Evolutionary conservation across 352 stramenopile species (phyloP).

Genomic region (Pythium grandisporangium): DNA sequence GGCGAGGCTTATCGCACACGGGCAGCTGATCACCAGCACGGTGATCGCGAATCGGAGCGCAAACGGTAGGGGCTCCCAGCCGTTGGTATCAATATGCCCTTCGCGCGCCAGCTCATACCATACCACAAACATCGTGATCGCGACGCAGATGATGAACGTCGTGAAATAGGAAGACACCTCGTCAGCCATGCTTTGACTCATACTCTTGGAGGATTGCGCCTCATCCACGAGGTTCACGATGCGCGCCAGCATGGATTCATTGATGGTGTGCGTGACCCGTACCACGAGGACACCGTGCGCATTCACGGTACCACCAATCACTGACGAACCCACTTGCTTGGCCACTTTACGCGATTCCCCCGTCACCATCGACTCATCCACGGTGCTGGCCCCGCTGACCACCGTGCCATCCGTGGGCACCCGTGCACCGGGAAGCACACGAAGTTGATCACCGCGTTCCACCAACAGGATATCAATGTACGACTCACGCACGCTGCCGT

Average conservation of each 20-base stretch:
- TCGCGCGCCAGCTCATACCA: slow-evolving; percentile 57
- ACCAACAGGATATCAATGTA: slow-evolving; percentile 77
- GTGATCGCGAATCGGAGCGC: slow-evolving; percentile 74
- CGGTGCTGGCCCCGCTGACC: slow-evolving; percentile 43
- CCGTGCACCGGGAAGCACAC: slow-evolving; percentile 54
- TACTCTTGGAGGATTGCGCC: slow-evolving; percentile 51
- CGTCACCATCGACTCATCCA: slow-evolving; percentile 78
- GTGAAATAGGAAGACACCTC: slow-evolving; percentile 63
- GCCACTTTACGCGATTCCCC: slow-evolving; percentile 58
- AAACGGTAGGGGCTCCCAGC: slow-evolving; percentile 53
- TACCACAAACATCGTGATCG: slow-evolving; percentile 48
- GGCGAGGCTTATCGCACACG: slow-evolving; percentile 66
- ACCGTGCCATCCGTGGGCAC: slow-evolving; percentile 71
- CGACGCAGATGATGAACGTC: slow-evolving; percentile 59
- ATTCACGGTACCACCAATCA: slow-evolving; percentile 71
- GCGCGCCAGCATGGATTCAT: slow-evolving; percentile 66
- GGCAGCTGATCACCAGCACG: slow-evolving; percentile 70
- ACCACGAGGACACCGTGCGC: slow-evolving; percentile 54
- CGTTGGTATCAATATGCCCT: slow-evolving; percentile 28
- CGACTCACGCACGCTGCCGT: slow-evolving; percentile 25
- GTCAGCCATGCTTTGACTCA: slow-evolving; percentile 58
- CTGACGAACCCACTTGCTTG: slow-evolving; percentile 41
- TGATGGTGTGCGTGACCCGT: slow-evolving; percentile 61
- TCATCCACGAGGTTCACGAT: slow-evolving; percentile 71
- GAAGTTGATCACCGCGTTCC: slow-evolving; percentile 54